Percentiles rank a stretch among this genome's conserved stretches.
Conservation (phyloP, 2,329 filamentous ascomycete genomes). For the Xylariaceae sp. region DNA sequence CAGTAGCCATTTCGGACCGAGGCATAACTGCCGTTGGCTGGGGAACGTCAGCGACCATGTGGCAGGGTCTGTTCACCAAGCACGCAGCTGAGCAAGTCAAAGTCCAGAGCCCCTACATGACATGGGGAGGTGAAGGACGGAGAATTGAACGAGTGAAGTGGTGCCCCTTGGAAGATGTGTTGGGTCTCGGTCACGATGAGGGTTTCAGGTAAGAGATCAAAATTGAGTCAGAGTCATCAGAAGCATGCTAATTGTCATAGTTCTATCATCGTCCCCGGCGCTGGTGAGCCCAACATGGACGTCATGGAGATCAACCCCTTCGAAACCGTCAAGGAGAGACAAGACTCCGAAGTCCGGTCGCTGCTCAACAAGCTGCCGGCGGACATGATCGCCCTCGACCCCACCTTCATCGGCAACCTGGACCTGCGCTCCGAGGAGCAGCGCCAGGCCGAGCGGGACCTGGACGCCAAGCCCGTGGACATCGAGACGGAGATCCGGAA, state of each 20-base stretch:
- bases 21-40: conserved; percentile 84
- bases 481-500: conserved; percentile 63
- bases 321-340: conserved; percentile 86
- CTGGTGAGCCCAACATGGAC: conserved; percentile 96
- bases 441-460: conserved; percentile 68
- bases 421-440: conserved; percentile 77
- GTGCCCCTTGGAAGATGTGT: conserved; percentile 92
- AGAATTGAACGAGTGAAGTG: conserved; percentile 76
- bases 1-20: conserved; percentile 81
- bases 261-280: conserved; percentile 75
- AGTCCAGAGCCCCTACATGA: conserved; percentile 84
- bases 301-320: conserved; percentile 91
- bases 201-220: conserved; percentile 73
- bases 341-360: conserved; percentile 83
- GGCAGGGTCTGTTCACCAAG: conserved; percentile 83
- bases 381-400: conserved; percentile 94
- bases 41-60: conserved; percentile 84
- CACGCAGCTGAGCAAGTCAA: conserved; percentile 66
- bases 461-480: conserved; percentile 62
- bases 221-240: too few relatives aligned
- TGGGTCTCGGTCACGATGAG: conserved; percentile 76
- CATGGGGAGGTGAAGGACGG: conserved; percentile 82
- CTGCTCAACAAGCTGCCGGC: conserved; percentile 92
- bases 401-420: conserved; percentile 83
- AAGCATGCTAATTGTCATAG: conserved; percentile 6